These are phyloP conservation scores for Colletotrichum filicis DNA, from an alignment of 2,329 filamentous ascomycete species.

Conservation along the genomic window DNA sequence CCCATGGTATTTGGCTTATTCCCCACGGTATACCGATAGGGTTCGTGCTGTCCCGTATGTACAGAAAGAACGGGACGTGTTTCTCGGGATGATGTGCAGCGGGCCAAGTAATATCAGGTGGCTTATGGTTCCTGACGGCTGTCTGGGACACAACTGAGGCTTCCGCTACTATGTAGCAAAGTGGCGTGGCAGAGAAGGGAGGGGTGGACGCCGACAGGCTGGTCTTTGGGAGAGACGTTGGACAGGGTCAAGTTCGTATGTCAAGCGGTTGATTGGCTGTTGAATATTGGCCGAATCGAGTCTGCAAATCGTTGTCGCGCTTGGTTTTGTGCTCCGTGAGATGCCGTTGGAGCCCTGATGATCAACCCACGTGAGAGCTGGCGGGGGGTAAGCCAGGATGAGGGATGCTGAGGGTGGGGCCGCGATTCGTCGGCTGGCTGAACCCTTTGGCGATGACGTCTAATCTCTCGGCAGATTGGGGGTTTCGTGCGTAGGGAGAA, in stretches of 20 bases:
- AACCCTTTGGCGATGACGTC: neutral
- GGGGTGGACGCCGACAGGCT: constrained; percentile 5
- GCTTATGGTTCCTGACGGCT: constrained; percentile 19
- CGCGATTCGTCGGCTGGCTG: neutral
- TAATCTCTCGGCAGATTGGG: neutral
- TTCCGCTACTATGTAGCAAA: constrained; percentile 19
- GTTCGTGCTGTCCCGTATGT: constrained; percentile 37
- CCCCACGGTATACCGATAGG: constrained; percentile 23
- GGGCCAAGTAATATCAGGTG: constrained; percentile 11
- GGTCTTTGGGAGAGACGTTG: neutral
- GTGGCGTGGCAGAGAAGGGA: constrained; percentile 9
- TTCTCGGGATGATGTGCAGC: constrained; percentile 24
- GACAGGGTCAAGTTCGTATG: neutral
- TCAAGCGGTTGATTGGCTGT: neutral
- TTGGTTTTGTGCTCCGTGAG: constrained; percentile 3
- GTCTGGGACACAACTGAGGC: constrained; percentile 31
- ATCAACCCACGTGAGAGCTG: constrained; percentile 15
- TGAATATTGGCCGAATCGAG: neutral
- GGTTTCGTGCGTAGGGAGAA: neutral
- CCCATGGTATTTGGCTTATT: constrained; percentile 36
- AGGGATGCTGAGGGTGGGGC: neutral
- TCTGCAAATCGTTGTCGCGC: neutral
- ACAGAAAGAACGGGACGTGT: constrained; percentile 14
- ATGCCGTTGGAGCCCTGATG: constrained; percentile 11
- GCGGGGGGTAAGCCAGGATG: neutral